These are phyloP conservation scores for Backusella australiensis DNA, from an alignment of 192 early-diverging fungal species.

Conservation along the genomic window DNA sequence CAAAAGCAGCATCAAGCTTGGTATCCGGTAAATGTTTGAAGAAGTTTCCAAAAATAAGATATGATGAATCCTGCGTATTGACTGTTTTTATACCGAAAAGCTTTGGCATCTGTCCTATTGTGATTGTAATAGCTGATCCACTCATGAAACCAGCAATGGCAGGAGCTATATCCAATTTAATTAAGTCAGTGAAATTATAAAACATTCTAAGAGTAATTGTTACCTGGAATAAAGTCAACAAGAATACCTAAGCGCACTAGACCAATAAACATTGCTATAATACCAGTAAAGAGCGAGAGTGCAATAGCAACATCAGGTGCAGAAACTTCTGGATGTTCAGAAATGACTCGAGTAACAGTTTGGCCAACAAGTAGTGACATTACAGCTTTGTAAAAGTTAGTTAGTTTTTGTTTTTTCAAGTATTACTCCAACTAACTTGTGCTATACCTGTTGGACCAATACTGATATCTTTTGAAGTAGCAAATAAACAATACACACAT, in stretches of 20 bases:
- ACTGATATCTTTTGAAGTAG: conserved; percentile 76
- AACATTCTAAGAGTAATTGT: neutral
- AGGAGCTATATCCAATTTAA: conserved; percentile 40
- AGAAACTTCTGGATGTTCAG: conserved; percentile 16
- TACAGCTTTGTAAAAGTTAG: conserved; percentile 46
- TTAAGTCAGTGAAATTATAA: neutral
- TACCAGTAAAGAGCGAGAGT: conserved; percentile 75
- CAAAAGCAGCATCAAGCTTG: conserved; percentile 62
- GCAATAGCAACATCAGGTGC: conserved; percentile 58
- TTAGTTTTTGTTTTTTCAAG: neutral
- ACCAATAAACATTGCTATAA: conserved; percentile 72
- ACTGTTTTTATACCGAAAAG: conserved; percentile 77
- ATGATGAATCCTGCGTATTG: conserved; percentile 72
- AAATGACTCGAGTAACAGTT: conserved; percentile 43
- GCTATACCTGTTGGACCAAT: conserved; percentile 57
- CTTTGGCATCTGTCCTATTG: conserved; percentile 68
- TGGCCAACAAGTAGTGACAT: conserved; percentile 80
- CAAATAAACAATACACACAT: conserved; percentile 59
- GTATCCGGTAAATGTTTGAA: conserved; percentile 49
- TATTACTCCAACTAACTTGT: neutral
- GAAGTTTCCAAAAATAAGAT: conserved; percentile 43
- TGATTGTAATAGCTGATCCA: conserved; percentile 79
- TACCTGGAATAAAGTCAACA: conserved; percentile 86
- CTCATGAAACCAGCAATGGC: conserved; percentile 88
- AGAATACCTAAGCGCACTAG: conserved; percentile 84